A percentile compares a stretch with the other conserved stretches of the same genome.
phyloP scores from a whole-genome alignment of 1,284 basidiomycete genomes.

The Coniophora puteana region DNA sequence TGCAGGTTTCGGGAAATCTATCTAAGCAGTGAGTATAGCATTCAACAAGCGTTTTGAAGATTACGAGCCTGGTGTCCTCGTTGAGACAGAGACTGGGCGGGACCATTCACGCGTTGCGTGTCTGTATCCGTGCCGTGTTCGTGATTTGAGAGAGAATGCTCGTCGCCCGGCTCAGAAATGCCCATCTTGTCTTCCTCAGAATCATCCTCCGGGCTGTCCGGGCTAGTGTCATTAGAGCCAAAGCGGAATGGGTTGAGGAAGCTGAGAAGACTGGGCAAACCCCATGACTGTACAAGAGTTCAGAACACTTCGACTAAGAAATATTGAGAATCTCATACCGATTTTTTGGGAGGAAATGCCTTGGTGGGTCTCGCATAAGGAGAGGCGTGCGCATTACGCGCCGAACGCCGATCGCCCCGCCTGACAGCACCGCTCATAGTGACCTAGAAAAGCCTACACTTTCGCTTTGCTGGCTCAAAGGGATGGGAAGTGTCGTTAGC shows the following conservation, averaged over 20 bases:
- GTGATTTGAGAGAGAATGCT: too few species aligned
- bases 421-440: slow-evolving; percentile 49
- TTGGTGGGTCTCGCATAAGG: slow-evolving; percentile 30
- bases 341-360: slow-evolving; percentile 34
- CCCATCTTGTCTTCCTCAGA: slow-evolving; percentile 16
- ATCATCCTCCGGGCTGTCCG: slow-evolving; percentile 14
- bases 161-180: slow-evolving; percentile 11
- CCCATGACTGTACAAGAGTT: slow-evolving; percentile 42
- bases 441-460: background rate
- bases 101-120: too few species aligned
- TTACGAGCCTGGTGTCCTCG: slow-evolving; percentile 3
- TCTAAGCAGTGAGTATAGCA: background rate
- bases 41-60: background rate
- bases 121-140: too few species aligned
- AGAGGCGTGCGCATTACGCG: slow-evolving; percentile 31
- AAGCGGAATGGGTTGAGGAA: slow-evolving; percentile 44
- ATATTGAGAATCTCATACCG: slow-evolving; percentile 23
- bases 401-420: slow-evolving; percentile 35
- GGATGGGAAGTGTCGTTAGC: slow-evolving; percentile 5
- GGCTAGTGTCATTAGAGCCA: slow-evolving; percentile 14
- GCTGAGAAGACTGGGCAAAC: slow-evolving; percentile 40
- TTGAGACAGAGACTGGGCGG: too few species aligned
- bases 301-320: background rate
- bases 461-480: slow-evolving; percentile 9
- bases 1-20: slow-evolving; percentile 4